Evolutionary conservation across 148 eudicot genomes (phyloP), one percentile per base, ranked within the genome.

Genomic region (Polygonum aviculare): DNA sequence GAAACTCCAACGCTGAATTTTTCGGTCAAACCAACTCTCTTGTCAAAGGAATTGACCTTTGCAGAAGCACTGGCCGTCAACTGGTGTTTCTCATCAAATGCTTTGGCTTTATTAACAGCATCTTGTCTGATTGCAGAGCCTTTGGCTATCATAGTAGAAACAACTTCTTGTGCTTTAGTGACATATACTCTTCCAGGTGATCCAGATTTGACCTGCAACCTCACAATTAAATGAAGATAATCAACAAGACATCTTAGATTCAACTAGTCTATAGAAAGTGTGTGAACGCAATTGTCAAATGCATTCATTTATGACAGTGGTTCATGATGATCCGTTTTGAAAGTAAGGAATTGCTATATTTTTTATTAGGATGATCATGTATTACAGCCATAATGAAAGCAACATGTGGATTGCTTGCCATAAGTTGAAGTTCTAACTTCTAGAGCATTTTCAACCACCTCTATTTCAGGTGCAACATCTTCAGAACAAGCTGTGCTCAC

Each of bases 31-130:
- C 98, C 92, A 70, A 92, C 97, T 83, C 90, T 88, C 83, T 79
- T 82, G 81, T 95, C 97, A 70, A 95, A 84, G 31, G 98, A 95
- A 73, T 65, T 81, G 62, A 92, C 97, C 86, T 82, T 89, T 7
- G 88, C 98, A 72, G 97, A 89, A 80, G 98, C 96, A 86, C 72
- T 92, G 82, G 97, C 98, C 75, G 82, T 88, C 73, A 95, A 83
- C 72, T 39, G 87, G 82, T 94, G 98, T 85, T 90, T 92, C 86
- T 94, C 98, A 74, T 94, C 97, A 83, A 94, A 94, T 82, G 96
- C 97, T 82, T 86, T 94, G 70, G 96, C 97, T 83, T 90, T 92
- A 80, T 84, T 94, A 79, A 94, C 79, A 38, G 94, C 98, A 84
- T 95, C 98, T 86, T 92, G 92, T 74, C 84, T 76, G 5, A 95